These are phyloP conservation scores for Dicorynia guianensis DNA, from an alignment of 306 rosid genomes.

Conservation along the genomic window DNA sequence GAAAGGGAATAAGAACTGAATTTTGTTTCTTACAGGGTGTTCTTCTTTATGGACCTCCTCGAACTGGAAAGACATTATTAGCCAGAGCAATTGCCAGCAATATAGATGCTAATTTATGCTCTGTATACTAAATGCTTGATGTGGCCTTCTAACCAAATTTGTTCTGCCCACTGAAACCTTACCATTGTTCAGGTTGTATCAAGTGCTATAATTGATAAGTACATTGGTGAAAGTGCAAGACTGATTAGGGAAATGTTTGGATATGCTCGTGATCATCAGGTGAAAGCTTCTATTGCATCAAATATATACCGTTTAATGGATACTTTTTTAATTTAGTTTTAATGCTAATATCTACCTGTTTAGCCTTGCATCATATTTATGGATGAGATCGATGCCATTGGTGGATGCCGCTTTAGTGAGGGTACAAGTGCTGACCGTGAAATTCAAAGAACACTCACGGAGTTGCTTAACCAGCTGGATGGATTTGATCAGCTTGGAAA, in stretches of 20 bases:
- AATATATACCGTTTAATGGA: neutral
- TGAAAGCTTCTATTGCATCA: conserved; percentile 9
- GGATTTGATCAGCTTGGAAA: conserved; percentile 70
- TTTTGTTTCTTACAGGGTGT: conserved; percentile 53
- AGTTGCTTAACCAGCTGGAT: conserved; percentile 69
- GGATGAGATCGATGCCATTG: conserved; percentile 76
- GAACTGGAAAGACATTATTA: conserved; percentile 66
- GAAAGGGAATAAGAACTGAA: neutral
- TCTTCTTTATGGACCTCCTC: conserved; percentile 72
- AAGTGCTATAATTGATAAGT: conserved; percentile 67
- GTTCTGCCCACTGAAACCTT: neutral
- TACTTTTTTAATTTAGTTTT: neutral
- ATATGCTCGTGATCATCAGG: conserved; percentile 73
- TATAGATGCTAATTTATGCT: too few relatives aligned
- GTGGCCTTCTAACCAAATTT: neutral
- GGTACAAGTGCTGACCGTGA: conserved; percentile 74
- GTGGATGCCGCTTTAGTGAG: conserved; percentile 67
- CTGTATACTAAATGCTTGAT: neutral
- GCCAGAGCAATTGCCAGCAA: conserved; percentile 48
- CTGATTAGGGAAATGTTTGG: conserved; percentile 69
- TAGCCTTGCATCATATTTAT: conserved; percentile 73
- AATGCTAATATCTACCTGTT: neutral
- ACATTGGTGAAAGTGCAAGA: conserved; percentile 69
- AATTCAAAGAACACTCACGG: conserved; percentile 69
- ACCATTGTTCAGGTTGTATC: conserved; percentile 53